Evolutionary conservation across 768 basidiomycete species (phyloP).

Genomic region (Xerocomus potaroensis): DNA sequence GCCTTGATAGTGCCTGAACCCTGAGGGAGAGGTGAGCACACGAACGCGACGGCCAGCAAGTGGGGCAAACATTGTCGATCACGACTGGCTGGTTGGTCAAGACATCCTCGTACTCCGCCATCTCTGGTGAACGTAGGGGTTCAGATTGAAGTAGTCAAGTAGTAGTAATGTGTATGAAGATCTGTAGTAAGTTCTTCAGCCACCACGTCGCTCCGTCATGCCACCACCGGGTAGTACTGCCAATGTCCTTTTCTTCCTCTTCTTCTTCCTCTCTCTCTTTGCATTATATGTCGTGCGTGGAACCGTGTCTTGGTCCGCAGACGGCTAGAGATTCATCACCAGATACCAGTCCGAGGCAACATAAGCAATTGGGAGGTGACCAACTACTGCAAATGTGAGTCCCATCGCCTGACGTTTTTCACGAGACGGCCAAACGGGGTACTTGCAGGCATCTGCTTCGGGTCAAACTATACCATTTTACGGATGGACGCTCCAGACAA

Average conservation of each 20-base stretch:
- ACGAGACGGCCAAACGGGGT: conserved; percentile 3
- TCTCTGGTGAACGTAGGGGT: conserved; percentile 28
- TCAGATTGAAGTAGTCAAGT: not conserved
- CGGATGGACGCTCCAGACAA: conserved; percentile 77
- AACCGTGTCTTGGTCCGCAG: not conserved
- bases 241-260: conserved; percentile 14
- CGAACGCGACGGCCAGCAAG: conserved; percentile 20
- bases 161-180: not conserved
- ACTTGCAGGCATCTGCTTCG: conserved; percentile 81
- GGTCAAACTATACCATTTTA: conserved; percentile 80
- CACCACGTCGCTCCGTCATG: conserved; percentile 19
- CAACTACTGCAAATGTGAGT: conserved; percentile 84
- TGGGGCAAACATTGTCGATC: conserved; percentile 83
- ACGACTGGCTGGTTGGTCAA: conserved; percentile 98
- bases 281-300: conserved; percentile 25
- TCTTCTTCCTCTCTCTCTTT: conserved; percentile 18
- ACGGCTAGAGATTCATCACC: conserved; percentile 13
- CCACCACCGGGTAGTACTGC: conserved; percentile 9
- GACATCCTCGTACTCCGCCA: conserved; percentile 90
- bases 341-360: conserved; percentile 40
- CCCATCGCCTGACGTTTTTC: not conserved
- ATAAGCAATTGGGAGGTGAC: conserved; percentile 85
- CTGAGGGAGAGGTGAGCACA: conserved; percentile 42
- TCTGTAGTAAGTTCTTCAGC: conserved; percentile 9
- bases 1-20: conserved; percentile 99